These are phyloP conservation scores for Chlorophyllum brunneum DNA, from an alignment of 768 basidiomycete species.

Conservation along the genomic window DNA sequence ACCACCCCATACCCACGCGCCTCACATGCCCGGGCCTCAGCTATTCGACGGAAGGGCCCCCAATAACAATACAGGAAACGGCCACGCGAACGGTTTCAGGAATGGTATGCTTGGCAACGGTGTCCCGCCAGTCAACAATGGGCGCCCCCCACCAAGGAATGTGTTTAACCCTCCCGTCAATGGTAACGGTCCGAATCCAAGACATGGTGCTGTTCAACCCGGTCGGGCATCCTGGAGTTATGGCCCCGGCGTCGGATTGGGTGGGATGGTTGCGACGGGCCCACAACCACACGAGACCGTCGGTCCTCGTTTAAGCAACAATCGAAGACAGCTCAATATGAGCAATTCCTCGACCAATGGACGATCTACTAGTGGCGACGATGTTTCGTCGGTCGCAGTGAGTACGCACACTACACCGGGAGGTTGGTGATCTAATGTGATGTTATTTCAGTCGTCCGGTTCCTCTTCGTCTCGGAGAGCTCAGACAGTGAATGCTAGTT, in stretches of 20 bases:
- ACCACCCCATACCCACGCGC: slow-evolving; percentile 9
- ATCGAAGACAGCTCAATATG: slow-evolving; percentile 50
- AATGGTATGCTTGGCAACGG: slow-evolving; percentile 21
- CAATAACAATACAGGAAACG: slow-evolving; percentile 21
- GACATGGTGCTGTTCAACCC: slow-evolving; percentile 29
- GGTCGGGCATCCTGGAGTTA: slow-evolving; percentile 64
- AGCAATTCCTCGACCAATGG: slow-evolving; percentile 50
- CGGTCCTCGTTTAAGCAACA: slow-evolving; percentile 61
- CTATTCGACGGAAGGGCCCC: not conserved
- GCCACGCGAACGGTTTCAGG: slow-evolving; percentile 17
- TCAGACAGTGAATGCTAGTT: slow-evolving; percentile 70
- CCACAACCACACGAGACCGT: slow-evolving; percentile 41
- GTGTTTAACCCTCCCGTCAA: slow-evolving; percentile 16
- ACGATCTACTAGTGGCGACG: slow-evolving; percentile 61
- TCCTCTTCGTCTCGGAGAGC: slow-evolving; percentile 80
- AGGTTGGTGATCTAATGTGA: slow-evolving; percentile 10
- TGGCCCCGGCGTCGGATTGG: slow-evolving; percentile 56
- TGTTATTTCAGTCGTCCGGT: slow-evolving; percentile 53
- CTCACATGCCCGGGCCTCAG: slow-evolving; percentile 4
- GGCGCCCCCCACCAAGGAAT: slow-evolving; percentile 24
- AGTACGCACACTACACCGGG: slow-evolving; percentile 29
- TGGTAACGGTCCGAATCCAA: slow-evolving; percentile 29
- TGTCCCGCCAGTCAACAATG: slow-evolving; percentile 25
- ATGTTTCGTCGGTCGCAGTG: slow-evolving; percentile 73
- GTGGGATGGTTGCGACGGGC: slow-evolving; percentile 33